phyloP scores from a whole-genome alignment of 1,284 basidiomycete genomes.

The Malassezia psittaci region DNA sequence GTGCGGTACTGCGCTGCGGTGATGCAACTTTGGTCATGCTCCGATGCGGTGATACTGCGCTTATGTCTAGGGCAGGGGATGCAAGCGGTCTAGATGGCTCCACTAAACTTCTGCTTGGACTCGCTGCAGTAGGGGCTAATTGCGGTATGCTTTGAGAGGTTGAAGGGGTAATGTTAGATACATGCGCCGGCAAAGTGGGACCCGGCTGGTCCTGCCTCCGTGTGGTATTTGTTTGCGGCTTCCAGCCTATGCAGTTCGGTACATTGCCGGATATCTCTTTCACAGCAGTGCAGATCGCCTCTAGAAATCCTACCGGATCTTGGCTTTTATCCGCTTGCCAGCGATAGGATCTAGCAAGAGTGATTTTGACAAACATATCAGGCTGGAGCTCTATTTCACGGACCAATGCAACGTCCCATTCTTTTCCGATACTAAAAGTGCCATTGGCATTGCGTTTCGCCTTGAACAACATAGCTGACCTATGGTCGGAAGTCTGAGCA shows the following conservation, averaged over 20 bases:
- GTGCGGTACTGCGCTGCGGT: too few relatives aligned
- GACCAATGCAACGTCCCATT: slow-evolving; percentile 78
- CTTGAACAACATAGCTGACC: slow-evolving; percentile 57
- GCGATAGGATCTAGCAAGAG: slow-evolving; percentile 32
- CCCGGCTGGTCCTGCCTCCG: too few relatives aligned
- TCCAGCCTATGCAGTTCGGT: slow-evolving; percentile 1
- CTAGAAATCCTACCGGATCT: slow-evolving; percentile 4
- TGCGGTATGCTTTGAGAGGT: too few relatives aligned
- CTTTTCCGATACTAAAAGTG: slow-evolving; percentile 92
- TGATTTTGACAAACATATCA: slow-evolving; percentile 21
- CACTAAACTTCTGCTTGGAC: too few relatives aligned
- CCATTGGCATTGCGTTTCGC: slow-evolving; percentile 91
- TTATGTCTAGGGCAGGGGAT: too few relatives aligned
- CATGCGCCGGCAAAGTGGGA: not conserved
- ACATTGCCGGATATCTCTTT: not conserved
- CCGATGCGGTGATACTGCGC: too few relatives aligned
- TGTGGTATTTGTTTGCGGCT: too few relatives aligned
- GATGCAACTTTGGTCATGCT: too few relatives aligned
- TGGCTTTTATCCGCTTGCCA: slow-evolving; percentile 37
- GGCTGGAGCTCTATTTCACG: slow-evolving; percentile 62
- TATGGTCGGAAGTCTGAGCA: slow-evolving; percentile 30
- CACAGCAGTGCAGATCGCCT: not conserved
- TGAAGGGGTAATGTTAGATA: too few relatives aligned
- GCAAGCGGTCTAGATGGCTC: too few relatives aligned
- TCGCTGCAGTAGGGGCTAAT: too few relatives aligned